Conservation (phyloP, 768 basidiomycete genomes). For the Kwoniella europaea region DNA sequence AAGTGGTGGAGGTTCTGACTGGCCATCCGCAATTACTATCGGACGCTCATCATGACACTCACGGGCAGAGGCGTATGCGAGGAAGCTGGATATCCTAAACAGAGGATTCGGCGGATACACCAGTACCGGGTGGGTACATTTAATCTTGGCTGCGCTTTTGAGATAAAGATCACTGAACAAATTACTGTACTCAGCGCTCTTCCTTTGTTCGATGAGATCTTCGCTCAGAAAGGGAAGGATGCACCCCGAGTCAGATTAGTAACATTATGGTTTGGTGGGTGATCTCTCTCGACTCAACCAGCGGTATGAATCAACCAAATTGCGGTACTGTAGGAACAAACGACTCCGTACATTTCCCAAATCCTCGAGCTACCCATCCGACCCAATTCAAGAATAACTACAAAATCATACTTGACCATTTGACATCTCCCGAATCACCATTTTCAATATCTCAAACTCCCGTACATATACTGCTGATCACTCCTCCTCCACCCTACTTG, state of each 20-base stretch:
- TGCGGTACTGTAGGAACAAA: conserved; percentile 30
- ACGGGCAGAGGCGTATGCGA: conserved; percentile 14
- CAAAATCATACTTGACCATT: conserved; percentile 18
- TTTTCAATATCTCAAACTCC: conserved; percentile 13
- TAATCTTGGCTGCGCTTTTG: too few species aligned
- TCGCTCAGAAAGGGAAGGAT: conserved; percentile 27
- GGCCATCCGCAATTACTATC: neutral
- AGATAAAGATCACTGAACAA: too few species aligned
- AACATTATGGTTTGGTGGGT: conserved; percentile 47
- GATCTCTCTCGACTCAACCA: neutral
- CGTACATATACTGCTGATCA: conserved; percentile 34
- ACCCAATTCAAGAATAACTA: conserved; percentile 28
- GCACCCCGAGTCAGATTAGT: conserved; percentile 29
- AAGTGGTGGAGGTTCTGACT: neutral
- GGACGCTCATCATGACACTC: neutral
- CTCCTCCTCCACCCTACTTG: conserved; percentile 19
- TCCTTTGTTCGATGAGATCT: conserved; percentile 39
- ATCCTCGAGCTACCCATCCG: conserved; percentile 27
- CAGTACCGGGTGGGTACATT: neutral
- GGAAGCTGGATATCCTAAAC: conserved; percentile 23
- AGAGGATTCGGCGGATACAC: conserved; percentile 42
- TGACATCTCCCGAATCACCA: conserved; percentile 30
- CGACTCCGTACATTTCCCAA: conserved; percentile 28
- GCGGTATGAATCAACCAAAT: too few species aligned
- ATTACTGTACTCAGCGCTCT: neutral